Percentiles rank a stretch among this genome's conserved stretches.
Evolutionary conservation across 2,329 filamentous ascomycete genomes (phyloP).

Genomic region (Alternaria arborescens): DNA sequence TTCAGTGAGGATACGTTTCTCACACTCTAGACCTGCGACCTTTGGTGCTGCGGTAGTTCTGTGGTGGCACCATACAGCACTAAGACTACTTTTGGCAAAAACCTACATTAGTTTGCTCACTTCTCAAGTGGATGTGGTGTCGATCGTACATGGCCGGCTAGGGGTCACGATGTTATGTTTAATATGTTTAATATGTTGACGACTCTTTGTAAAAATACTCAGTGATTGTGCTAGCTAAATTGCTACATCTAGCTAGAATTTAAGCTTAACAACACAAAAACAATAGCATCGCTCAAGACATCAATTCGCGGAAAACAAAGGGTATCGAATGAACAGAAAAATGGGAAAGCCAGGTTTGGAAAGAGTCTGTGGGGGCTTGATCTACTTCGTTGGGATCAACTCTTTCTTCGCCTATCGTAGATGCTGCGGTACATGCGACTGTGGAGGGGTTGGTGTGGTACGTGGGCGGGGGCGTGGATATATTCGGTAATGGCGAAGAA

Average conservation of each 20-base stretch:
- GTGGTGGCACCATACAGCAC: background rate
- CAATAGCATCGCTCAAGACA: constrained; percentile 2
- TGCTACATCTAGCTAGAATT: background rate
- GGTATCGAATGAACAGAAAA: constrained; percentile 25
- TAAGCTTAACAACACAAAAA: background rate
- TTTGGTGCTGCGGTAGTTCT: background rate
- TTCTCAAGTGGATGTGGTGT: too few relatives aligned
- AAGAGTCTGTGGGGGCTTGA: constrained; percentile 1
- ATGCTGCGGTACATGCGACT: background rate
- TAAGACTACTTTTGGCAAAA: background rate
- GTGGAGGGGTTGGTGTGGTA: constrained; percentile 1
- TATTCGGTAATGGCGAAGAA: background rate
- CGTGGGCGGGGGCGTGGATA: background rate
- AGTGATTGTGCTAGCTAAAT: background rate
- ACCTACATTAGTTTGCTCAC: background rate
- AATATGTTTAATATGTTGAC: fast-evolving
- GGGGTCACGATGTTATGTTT: background rate
- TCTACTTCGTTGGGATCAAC: background rate
- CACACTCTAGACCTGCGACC: background rate
- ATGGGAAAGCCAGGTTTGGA: constrained; percentile 23
- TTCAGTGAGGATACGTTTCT: background rate
- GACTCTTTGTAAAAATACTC: background rate
- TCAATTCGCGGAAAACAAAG: constrained; percentile 18
- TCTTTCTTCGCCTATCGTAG: background rate
- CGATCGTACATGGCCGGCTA: background rate